Conservation (phyloP, 2,329 filamentous ascomycete genomes). For the Aulographum hederae region DNA sequence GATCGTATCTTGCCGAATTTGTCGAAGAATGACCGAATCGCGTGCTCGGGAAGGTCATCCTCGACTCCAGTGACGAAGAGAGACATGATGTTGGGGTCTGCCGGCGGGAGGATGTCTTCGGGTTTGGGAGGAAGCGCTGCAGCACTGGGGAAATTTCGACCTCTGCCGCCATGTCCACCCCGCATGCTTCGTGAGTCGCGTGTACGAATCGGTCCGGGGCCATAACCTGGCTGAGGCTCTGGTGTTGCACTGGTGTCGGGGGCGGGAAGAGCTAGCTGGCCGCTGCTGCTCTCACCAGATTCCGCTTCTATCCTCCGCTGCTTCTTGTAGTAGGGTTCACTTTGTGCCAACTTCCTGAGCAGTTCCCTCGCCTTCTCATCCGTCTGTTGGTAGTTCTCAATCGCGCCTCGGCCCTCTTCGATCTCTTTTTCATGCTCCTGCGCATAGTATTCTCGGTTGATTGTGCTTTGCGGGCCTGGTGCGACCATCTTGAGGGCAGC, state of each 20-base stretch:
- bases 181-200: conserved; percentile 33
- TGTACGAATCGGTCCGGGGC: conserved; percentile 61
- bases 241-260: conserved; percentile 14
- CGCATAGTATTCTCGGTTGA: conserved; percentile 94
- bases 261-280: conserved; percentile 23
- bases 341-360: conserved; percentile 66
- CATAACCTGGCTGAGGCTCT: no score
- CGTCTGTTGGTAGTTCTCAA: conserved; percentile 89
- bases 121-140: conserved; percentile 63
- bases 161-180: conserved; percentile 24
- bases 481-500: conserved; percentile 96
- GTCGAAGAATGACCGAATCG: conserved; percentile 78
- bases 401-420: conserved; percentile 63
- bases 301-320: conserved; percentile 54
- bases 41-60: conserved; percentile 86
- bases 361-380: conserved; percentile 92
- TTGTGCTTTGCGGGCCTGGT: conserved; percentile 74
- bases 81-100: conserved; percentile 73
- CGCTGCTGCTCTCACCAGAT: conserved; percentile 22
- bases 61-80: conserved; percentile 91
- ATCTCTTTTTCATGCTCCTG: conserved; percentile 94
- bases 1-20: conserved; percentile 80
- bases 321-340: conserved; percentile 89
- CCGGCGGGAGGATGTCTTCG: conserved; percentile 70
- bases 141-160: conserved; percentile 42